Evolutionary conservation across 2,329 filamentous ascomycete species (phyloP).

Genomic region (Arthrinium phaeospermum): DNA sequence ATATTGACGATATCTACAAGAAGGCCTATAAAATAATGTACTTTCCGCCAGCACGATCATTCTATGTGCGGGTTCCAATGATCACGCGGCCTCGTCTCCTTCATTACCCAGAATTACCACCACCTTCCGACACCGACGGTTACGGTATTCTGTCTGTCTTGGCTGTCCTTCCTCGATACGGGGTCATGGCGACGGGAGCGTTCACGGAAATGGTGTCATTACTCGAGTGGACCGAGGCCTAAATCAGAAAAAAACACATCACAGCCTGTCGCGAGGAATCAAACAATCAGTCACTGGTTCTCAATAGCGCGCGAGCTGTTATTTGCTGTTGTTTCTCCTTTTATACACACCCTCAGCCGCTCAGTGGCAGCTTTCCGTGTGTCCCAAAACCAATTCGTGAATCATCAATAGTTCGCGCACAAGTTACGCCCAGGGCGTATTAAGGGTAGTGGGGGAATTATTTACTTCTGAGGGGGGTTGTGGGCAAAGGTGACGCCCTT

Average conservation of each 20-base stretch:
- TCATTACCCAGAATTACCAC: conserved; percentile 8
- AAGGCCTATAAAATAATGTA: conserved; percentile 15
- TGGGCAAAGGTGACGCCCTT: conserved; percentile 92
- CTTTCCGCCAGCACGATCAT: conserved; percentile 9
- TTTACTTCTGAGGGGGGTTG: conserved; percentile 89
- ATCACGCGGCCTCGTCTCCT: conserved; percentile 1
- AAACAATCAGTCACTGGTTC: conserved; percentile 37
- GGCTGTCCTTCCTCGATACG: not conserved
- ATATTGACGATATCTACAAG: conserved; percentile 20
- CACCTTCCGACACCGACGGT: conserved; percentile 12
- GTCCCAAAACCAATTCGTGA: conserved; percentile 23
- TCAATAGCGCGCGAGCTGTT: conserved; percentile 28
- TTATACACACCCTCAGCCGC: conserved; percentile 30
- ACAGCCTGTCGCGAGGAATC: conserved; percentile 38
- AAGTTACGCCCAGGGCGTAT: conserved; percentile 30
- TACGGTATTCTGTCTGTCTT: not conserved
- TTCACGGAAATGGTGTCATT: conserved; percentile 23
- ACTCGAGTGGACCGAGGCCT: conserved; percentile 24
- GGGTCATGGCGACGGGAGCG: conserved; percentile 20
- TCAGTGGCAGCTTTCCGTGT: conserved; percentile 25
- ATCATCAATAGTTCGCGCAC: conserved; percentile 30
- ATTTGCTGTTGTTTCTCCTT: conserved; percentile 28
- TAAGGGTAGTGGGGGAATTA: conserved; percentile 39
- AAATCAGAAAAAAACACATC: conserved; percentile 29
- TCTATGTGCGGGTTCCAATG: conserved; percentile 12